These are phyloP conservation scores for Crithidia brevicula DNA, from an alignment of 208 protist species.

Conservation along the genomic window DNA sequence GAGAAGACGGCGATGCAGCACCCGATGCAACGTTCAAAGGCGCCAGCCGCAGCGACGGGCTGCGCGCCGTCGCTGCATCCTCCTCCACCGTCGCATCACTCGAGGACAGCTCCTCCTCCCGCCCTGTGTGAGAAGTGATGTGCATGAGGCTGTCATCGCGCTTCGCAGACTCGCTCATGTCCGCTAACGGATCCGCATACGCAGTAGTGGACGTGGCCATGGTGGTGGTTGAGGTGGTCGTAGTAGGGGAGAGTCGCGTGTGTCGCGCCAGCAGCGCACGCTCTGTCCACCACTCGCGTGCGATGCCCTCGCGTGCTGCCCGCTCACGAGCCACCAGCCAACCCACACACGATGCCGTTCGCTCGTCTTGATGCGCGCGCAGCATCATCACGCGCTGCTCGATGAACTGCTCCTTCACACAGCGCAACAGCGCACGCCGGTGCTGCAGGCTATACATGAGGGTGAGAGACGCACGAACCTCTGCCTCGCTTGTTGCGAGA, in stretches of 20 bases:
- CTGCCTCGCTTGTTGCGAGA: slow-evolving; percentile 41
- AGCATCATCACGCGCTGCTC: slow-evolving; percentile 46
- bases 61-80: slow-evolving; percentile 4
- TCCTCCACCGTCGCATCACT: slow-evolving; percentile 21
- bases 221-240: too few relatives aligned
- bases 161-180: not conserved
- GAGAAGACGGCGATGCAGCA: not conserved
- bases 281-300: slow-evolving; percentile 20
- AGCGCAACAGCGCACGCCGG: slow-evolving; percentile 21
- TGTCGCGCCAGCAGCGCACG: slow-evolving; percentile 8
- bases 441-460: slow-evolving; percentile 23
- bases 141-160: slow-evolving; percentile 25
- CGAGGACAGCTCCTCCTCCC: slow-evolving; percentile 27
- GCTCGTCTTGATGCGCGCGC: slow-evolving; percentile 37
- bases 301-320: slow-evolving; percentile 17
- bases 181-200: not conserved
- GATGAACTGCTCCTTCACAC: slow-evolving; percentile 40
- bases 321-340: slow-evolving; percentile 19
- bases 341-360: slow-evolving; percentile 23
- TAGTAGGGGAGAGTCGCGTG: too few relatives aligned
- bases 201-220: too few relatives aligned
- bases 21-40: too few relatives aligned
- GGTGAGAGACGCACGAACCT: slow-evolving; percentile 37
- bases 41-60: slow-evolving; percentile 4
- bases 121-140: slow-evolving; percentile 17